Percentiles rank a stretch among this genome's conserved stretches.
Conservation (phyloP, 768 basidiomycete species). For the Collybiopsis confluens region DNA sequence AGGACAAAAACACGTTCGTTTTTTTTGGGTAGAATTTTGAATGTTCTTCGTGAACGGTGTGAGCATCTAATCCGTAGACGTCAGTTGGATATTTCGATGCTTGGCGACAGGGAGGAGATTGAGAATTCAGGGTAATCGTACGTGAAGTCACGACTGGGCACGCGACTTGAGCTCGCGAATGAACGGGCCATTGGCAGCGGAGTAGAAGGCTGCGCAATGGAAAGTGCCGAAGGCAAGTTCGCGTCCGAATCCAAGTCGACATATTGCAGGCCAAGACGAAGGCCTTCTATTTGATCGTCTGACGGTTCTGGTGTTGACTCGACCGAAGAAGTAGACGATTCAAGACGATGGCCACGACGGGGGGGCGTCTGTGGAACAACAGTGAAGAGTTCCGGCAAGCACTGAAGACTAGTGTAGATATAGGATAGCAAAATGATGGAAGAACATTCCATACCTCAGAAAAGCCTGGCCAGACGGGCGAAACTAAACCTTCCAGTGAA, state of each 20-base stretch:
- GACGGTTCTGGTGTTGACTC: conserved; percentile 54
- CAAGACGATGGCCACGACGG: conserved; percentile 33
- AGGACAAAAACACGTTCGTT: not conserved
- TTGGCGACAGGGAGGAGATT: conserved; percentile 32
- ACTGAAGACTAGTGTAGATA: conserved; percentile 15
- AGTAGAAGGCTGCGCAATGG: conserved; percentile 24
- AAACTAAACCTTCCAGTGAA: conserved; percentile 33
- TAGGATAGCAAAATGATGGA: not conserved
- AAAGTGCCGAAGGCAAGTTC: conserved; percentile 17
- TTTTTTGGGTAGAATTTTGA: not conserved
- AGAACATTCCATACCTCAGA: conserved; percentile 31
- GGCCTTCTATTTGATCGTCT: conserved; percentile 32
- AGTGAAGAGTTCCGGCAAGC: conserved; percentile 43
- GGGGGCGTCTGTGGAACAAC: conserved; percentile 51
- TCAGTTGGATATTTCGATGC: conserved; percentile 49
- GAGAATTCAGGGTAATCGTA: conserved; percentile 20
- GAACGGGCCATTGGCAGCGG: conserved; percentile 37
- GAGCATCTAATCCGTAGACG: conserved; percentile 3
- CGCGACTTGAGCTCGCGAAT: conserved; percentile 27
- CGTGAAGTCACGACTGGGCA: conserved; percentile 8
- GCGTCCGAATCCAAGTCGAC: conserved; percentile 31
- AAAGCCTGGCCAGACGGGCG: conserved; percentile 26
- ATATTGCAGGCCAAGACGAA: conserved; percentile 33
- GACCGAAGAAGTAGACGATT: conserved; percentile 49
- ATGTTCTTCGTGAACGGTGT: not conserved